Evolutionary conservation across 331 rosid species (phyloP).

Genomic region (Cydonia oblonga): DNA sequence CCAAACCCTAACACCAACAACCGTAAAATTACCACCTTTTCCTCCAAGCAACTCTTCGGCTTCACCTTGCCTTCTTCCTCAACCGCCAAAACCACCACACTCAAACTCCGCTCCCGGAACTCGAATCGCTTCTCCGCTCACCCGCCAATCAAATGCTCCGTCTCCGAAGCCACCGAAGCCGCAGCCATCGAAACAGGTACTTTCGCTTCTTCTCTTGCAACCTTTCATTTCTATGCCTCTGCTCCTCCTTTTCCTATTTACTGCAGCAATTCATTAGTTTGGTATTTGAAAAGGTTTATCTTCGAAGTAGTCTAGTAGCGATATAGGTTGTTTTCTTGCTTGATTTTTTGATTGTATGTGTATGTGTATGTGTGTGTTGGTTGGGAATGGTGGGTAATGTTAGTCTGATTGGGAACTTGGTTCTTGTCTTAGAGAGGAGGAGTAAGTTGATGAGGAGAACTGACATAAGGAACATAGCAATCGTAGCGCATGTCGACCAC

Average conservation of each 20-base stretch:
- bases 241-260: background rate
- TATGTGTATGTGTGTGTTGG: background rate
- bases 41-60: constrained; percentile 29
- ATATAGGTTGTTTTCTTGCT: background rate
- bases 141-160: constrained; percentile 54
- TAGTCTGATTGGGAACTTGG: background rate
- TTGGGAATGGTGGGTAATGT: background rate
- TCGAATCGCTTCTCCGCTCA: background rate
- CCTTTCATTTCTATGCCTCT: background rate
- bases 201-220: background rate
- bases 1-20: no score
- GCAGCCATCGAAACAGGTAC: constrained; percentile 37
- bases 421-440: constrained; percentile 44
- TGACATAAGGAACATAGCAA: constrained; percentile 82
- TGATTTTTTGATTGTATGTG: no score
- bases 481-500: constrained; percentile 96
- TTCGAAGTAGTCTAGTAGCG: background rate
- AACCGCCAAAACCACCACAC: constrained; percentile 21
- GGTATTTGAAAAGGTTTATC: background rate
- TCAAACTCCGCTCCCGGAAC: constrained; percentile 20
- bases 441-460: constrained; percentile 58
- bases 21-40: background rate
- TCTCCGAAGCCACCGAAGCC: constrained; percentile 60
- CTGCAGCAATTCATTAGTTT: background rate
- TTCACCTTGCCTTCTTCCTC: constrained; percentile 18